Evolutionary conservation across 73 alveolate genomes (phyloP).

Genomic region (Blepharisma stoltei): DNA sequence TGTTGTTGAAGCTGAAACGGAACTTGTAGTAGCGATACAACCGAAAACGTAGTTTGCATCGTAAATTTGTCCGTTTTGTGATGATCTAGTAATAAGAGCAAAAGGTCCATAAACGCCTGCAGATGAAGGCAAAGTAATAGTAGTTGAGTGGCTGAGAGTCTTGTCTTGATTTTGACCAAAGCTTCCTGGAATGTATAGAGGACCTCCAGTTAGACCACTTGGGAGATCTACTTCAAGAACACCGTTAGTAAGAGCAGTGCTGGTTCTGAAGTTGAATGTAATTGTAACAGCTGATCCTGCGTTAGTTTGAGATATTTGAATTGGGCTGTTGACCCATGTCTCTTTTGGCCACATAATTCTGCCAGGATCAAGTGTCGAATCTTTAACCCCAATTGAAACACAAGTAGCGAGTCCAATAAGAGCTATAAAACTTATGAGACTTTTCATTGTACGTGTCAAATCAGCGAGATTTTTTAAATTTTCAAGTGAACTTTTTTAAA

Average conservation of each 20-base stretch:
- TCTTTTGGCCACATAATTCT: slow-evolving; percentile 21
- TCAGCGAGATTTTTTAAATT: too few species aligned
- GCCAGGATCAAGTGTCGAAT: slow-evolving; percentile 10
- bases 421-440: too few species aligned
- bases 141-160: too few species aligned
- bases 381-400: not conserved
- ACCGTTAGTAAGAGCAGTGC: too few species aligned
- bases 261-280: not conserved
- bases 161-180: too few species aligned
- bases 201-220: too few species aligned
- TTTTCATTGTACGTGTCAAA: too few species aligned
- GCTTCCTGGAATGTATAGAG: too few species aligned
- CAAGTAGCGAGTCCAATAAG: too few species aligned
- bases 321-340: not conserved
- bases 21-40: not conserved
- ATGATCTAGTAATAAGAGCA: slow-evolving; percentile 5
- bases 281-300: not conserved
- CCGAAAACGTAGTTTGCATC: slow-evolving; percentile 9
- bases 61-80: not conserved
- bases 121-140: not conserved
- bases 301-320: not conserved
- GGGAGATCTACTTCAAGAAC: too few species aligned
- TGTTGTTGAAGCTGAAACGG: not conserved
- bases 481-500: too few species aligned
- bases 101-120: slow-evolving; percentile 27